Conservation (phyloP, 495 filamentous ascomycete genomes). For the Acidiella bohemica region DNA sequence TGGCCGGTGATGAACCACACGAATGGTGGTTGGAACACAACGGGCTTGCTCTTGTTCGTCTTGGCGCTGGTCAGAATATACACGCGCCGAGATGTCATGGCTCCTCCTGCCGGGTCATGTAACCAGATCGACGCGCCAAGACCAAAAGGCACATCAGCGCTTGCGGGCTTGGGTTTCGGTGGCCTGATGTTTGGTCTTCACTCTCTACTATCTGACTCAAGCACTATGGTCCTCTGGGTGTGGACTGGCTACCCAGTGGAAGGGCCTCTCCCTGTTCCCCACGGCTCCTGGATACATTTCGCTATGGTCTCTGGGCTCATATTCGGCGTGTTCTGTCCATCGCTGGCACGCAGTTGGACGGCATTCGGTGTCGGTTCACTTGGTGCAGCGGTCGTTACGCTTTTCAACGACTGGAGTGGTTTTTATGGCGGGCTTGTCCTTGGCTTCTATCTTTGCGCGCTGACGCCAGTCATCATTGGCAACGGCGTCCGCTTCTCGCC, state of each 20-base stretch:
- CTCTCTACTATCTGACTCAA: conserved; percentile 88
- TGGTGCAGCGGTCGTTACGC: conserved; percentile 69
- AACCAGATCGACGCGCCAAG: conserved; percentile 19
- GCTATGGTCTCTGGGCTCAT: conserved; percentile 78
- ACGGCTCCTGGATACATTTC: conserved; percentile 71
- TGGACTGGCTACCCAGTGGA: conserved; percentile 94
- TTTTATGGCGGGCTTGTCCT: conserved; percentile 72
- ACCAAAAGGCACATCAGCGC: conserved; percentile 52
- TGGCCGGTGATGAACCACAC: conserved; percentile 84
- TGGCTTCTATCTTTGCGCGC: conserved; percentile 70
- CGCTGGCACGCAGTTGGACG: conserved; percentile 63
- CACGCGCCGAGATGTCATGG: conserved; percentile 29
- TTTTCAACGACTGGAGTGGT: conserved; percentile 71
- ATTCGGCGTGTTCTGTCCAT: conserved; percentile 58
- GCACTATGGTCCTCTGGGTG: conserved; percentile 98
- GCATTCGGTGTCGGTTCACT: conserved; percentile 62
- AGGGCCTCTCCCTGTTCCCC: conserved; percentile 76
- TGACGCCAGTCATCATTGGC: conserved; percentile 59
- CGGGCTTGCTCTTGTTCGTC: conserved; percentile 61
- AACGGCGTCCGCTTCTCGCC: conserved; percentile 63
- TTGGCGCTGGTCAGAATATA: conserved; percentile 46
- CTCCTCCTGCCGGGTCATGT: conserved; percentile 35
- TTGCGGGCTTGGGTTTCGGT: conserved; percentile 64
- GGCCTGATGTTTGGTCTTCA: conserved; percentile 86
- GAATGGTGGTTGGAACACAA: conserved; percentile 89